Percentiles rank a stretch among this genome's conserved stretches.
phyloP scores from a whole-genome alignment of 345 rosid genomes.

The Melastoma malabathricum region DNA sequence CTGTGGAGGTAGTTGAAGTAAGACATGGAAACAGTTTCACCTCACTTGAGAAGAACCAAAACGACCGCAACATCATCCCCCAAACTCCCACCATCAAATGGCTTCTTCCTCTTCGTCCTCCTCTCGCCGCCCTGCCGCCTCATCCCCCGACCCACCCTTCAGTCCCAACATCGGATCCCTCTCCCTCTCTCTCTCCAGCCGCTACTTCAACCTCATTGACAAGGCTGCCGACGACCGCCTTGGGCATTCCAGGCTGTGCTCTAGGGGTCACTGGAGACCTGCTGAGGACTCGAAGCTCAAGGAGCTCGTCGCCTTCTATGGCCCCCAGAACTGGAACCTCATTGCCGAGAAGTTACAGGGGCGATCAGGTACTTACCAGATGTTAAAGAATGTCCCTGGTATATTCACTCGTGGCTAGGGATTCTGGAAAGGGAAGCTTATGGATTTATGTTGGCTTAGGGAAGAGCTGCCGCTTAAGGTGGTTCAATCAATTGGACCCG shows the following conservation, averaged over 20 bases:
- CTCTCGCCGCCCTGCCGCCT: constrained; percentile 1
- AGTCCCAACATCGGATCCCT: constrained; percentile 36
- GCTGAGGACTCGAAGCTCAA: constrained; percentile 86
- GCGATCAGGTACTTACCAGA: constrained; percentile 66
- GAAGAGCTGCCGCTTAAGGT: constrained; percentile 87
- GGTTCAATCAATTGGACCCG: constrained; percentile 97
- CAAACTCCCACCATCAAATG: constrained; percentile 6
- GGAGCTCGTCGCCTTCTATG: constrained; percentile 82
- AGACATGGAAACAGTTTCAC: no score
- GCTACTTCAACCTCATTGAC: not conserved
- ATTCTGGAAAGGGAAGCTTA: no score
- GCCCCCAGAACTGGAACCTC: constrained; percentile 98
- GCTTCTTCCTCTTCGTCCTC: constrained; percentile 4
- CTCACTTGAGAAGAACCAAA: no score
- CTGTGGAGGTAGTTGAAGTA: no score
- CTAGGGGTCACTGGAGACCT: constrained; percentile 97
- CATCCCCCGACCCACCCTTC: constrained; percentile 14
- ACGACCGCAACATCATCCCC: constrained; percentile 1
- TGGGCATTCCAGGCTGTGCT: constrained; percentile 66
- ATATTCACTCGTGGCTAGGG: not conserved
- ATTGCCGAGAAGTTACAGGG: constrained; percentile 89
- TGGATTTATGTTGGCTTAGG: constrained; percentile 23
- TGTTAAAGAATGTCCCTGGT: not conserved
- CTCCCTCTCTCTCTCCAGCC: constrained; percentile 21
- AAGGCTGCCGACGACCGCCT: constrained; percentile 1